Evolutionary conservation across 225 moss, liverwort and hornwort genomes (phyloP), one percentile per base, ranked within the genome.

Genomic region (Polytrichum formosum): DNA sequence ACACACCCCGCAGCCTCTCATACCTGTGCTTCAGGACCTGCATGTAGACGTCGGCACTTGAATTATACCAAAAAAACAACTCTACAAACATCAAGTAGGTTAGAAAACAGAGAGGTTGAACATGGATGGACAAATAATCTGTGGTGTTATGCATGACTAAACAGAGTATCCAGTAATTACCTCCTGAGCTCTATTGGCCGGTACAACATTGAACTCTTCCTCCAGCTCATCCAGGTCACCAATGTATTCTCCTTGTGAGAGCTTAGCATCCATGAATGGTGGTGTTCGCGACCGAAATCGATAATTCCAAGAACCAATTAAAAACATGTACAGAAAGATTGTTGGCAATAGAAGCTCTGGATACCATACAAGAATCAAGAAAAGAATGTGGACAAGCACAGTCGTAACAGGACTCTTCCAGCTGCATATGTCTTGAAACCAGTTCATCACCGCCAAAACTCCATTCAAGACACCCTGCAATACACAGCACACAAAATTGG

Each of bases 351-450:
- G 70, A 53, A 98, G 79, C 74, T 94, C 98, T 0, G 98, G 98
- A 22, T 92, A 94, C 94, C 98, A 94, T 0, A 94, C 92, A 21
- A 94, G 82, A 33, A 98, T 92, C 54, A 92, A 72, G 55, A 82
- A 92, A 0, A 98, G 81, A 7, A 98, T 84, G 53, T 98, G 98
- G 1, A 94, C 94, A 6, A 94, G 75, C 0, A 92, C 80, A 5
- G 98, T 98, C 0, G 98, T 98, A 1, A 98, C 80, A 23, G 98
- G 92, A 63, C 91, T 92, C 65, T 92, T 94, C 98, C 98, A 98
- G 54, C 79, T 88, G 31, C 94, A 94, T 6, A 98, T 90, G 73
- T 94, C 98, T 0, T 90, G 78, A 20, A 89, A 98, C 98, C 98
- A 94, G 64, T 88, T 92, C 68, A 88, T 90, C 2, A 94, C 85